Base-by-base conservation (phyloP, 148 eudicot species). In the Diospyros kaki region DNA sequence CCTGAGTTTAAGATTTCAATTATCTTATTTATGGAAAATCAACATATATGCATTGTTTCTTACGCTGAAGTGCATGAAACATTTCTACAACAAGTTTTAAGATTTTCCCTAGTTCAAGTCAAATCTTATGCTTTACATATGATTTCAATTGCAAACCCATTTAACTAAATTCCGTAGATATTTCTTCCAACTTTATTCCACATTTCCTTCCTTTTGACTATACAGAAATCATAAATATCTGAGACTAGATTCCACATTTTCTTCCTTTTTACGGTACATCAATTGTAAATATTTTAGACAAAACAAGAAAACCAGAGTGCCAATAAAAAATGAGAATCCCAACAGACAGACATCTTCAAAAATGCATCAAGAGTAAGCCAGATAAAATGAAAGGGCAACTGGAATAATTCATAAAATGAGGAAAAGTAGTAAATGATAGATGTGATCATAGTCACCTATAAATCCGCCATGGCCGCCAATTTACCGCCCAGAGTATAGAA, bases 381-480 rank as follows among this genome's bases (percentile, higher is more conserved):
- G 60, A 40, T 55, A 13, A 55, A 13, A 55, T 55, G 12, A 55
- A 13, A 55, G 12, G 12, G 12, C 12, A 10, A 13, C 59, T 5
- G 12, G 59, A 55, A 6, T 5, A 48, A 8, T 4, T 48, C 8
- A 48, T 4, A 4, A 4, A 48, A 4, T 45, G 68, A 76, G 40
- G 18, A 73, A 53, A 43, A 1, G 5, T 60, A 55, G 62, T 41
- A 75, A 60, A 1, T 66, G 53, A 2, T 2, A 72, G 12, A 67
- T 12, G 39, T 15, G 46, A 62, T n/a, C 2, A 60, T 44, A 48
- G 38, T 56, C 40, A 90, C 98, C 98, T 94, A 71, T 95, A 95
- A 74, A 92, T 91, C 75, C 98, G 94, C 98, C 98, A 95, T 2
- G 98, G 98, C 71, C 98, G 87, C 98, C 98, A 95, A 84, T 95